phyloP scores from a whole-genome alignment of 495 filamentous ascomycete species.

The Tuber melanosporum region DNA sequence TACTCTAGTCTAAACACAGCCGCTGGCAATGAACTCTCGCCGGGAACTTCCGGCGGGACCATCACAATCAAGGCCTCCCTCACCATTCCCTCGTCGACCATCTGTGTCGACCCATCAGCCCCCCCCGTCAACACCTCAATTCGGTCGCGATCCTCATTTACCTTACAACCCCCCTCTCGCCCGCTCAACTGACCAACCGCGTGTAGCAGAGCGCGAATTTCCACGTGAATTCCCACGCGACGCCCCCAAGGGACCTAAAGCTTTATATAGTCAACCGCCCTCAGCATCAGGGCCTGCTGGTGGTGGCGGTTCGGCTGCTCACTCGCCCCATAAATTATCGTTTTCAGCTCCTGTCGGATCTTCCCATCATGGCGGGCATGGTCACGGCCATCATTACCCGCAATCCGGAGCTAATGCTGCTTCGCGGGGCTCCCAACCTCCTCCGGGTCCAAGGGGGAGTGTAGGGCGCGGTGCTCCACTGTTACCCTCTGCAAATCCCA shows the following conservation, averaged over 20 bases:
- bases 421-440: conserved; percentile 31
- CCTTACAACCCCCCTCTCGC: conserved; percentile 25
- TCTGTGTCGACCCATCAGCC: conserved; percentile 42
- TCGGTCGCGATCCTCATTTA: conserved; percentile 32
- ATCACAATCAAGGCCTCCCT: conserved; percentile 26
- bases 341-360: conserved; percentile 29
- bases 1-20: background rate
- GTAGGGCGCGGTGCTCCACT: conserved; percentile 28
- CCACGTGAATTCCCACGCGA: conserved; percentile 38
- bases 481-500: conserved; percentile 27
- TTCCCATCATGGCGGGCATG: conserved; percentile 29
- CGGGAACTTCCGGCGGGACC: conserved; percentile 34
- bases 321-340: conserved; percentile 38
- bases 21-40: conserved; percentile 26
- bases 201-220: conserved; percentile 19
- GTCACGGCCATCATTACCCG: conserved; percentile 32
- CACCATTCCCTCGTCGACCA: conserved; percentile 33
- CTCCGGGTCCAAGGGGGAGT: conserved; percentile 36
- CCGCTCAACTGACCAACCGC: conserved; percentile 21
- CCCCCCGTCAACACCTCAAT: conserved; percentile 39
- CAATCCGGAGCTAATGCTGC: conserved; percentile 25
- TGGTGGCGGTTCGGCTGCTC: conserved; percentile 13
- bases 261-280: conserved; percentile 26
- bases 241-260: conserved; percentile 40
- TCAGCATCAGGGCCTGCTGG: conserved; percentile 24